Evolutionary conservation across 768 basidiomycete genomes (phyloP).

Genomic region (Hericium alpestre): DNA sequence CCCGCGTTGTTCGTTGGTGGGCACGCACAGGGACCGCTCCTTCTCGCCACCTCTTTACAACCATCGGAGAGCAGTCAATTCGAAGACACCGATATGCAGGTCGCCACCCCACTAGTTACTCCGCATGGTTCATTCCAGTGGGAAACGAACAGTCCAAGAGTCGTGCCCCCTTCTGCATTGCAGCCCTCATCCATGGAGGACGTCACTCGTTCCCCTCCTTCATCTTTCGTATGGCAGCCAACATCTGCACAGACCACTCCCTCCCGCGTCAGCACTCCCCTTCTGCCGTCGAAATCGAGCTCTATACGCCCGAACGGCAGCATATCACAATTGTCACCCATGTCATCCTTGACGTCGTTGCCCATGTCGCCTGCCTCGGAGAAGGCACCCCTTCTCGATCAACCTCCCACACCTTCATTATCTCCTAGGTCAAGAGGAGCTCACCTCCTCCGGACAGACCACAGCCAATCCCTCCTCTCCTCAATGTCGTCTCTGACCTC

Average conservation of each 20-base stretch:
- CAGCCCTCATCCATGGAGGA: slow-evolving; percentile 25
- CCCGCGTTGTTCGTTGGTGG: background rate
- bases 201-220: slow-evolving; percentile 24
- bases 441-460: no score
- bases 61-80: slow-evolving; percentile 15
- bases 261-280: no score
- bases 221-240: no score
- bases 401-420: background rate
- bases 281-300: slow-evolving; percentile 10
- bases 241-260: no score
- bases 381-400: background rate
- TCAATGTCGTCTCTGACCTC: no score
- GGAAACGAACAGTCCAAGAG: slow-evolving; percentile 23
- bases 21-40: background rate
- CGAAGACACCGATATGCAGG: slow-evolving; percentile 34
- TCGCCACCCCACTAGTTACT: slow-evolving; percentile 43
- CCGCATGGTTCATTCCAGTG: slow-evolving; percentile 46
- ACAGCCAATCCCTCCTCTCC: no score
- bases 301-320: background rate
- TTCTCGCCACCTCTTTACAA: background rate
- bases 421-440: no score
- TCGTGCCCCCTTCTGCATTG: slow-evolving; percentile 27
- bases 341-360: background rate
- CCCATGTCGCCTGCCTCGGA: background rate
- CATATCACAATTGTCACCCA: background rate